Base-by-base conservation (phyloP, 2,329 filamentous ascomycete species). In the Truncatella angustata region DNA sequence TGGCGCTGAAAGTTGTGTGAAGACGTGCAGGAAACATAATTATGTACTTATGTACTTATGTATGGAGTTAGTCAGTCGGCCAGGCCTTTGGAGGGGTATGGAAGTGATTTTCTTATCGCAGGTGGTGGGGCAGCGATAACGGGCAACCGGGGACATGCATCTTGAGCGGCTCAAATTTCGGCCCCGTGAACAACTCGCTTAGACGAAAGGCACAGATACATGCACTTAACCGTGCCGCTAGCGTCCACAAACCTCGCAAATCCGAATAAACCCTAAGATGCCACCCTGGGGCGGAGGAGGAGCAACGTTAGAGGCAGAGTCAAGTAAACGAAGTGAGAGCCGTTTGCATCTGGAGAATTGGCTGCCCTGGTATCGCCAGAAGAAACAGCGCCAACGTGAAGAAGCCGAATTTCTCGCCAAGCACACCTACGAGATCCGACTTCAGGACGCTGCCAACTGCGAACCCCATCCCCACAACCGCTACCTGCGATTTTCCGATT, bases 201-300 rank as follows among this genome's bases (percentile, higher is more conserved):
- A 44, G 28, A n/a, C 28, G 12, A 23, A 44, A 24, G 20, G 11
- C 24, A 23, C 23, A 44, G 40, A 3, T 23, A 28, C 7, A 44
- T 44, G 40, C 40, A 44, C 11, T 28, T 44, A 44, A 24, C 10
- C 11, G 40, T 26, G 40, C 40, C 40, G 40, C 40, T 44, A 44
- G 40, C 40, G 40, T 44, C 40, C 40, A 44, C 40, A 44, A 44
- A 44, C 40, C 40, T 44, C 40, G 40, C 40, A 44, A 44, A 44
- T 44, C 40, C 40, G 40, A 44, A 44, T 44, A 44, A 44, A 44
- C 40, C 40, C 40, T 44, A 44, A 44, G 40, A 44, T 18, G 40
- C 21, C 40, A 44, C 24, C 28, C 40, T 24, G 40, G 40, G 23
- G 20, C 40, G 40, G 37, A 16, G 24, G 40, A 44, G 40, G 23